Evolutionary conservation across 2,329 filamentous ascomycete species (phyloP).

Genomic region (Phymatotrichopsis omnivora): DNA sequence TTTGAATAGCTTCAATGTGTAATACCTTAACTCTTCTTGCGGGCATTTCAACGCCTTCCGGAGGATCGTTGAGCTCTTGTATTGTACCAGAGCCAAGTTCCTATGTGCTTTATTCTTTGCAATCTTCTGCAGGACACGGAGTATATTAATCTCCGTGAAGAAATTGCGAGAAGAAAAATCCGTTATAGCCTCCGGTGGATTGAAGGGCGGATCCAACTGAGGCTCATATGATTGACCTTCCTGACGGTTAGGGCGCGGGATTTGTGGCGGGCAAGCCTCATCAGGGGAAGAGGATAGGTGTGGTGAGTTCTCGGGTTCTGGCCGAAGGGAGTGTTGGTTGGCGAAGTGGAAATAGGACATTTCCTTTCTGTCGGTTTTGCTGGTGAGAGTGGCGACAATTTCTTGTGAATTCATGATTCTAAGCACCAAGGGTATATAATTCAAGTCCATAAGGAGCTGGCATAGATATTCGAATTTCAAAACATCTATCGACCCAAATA

Average conservation of each 20-base stretch:
- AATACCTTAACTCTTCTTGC: conserved; percentile 75
- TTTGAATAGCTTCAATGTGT: conserved; percentile 97
- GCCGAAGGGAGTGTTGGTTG: conserved; percentile 50
- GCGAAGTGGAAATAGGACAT: conserved; percentile 69
- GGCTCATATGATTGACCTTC: conserved; percentile 33
- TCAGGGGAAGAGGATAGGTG: conserved; percentile 39
- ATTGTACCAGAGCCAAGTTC: conserved; percentile 84
- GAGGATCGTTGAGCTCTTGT: conserved; percentile 87
- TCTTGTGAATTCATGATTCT: conserved; percentile 94
- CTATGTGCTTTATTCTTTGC: conserved; percentile 93
- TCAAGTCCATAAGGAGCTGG: conserved; percentile 85
- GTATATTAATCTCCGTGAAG: conserved; percentile 87
- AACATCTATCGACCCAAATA: conserved; percentile 50
- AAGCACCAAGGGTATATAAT: conserved; percentile 82
- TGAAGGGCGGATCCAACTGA: conserved; percentile 30
- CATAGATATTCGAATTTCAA: conserved; percentile 94
- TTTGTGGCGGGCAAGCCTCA: conserved; percentile 77
- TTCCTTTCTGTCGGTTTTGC: conserved; percentile 26
- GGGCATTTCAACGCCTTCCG: conserved; percentile 86
- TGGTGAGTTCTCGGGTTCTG: conserved; percentile 68
- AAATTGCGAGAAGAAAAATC: conserved; percentile 90
- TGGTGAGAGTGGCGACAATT: conserved; percentile 47
- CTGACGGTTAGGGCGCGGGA: conserved; percentile 37
- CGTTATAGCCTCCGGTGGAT: conserved; percentile 58
- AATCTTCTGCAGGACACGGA: conserved; percentile 94